Percentiles rank a stretch among this genome's conserved stretches.
phyloP scores from a whole-genome alignment of 2,329 filamentous ascomycete species.

The Huntiella bhutanensis region DNA sequence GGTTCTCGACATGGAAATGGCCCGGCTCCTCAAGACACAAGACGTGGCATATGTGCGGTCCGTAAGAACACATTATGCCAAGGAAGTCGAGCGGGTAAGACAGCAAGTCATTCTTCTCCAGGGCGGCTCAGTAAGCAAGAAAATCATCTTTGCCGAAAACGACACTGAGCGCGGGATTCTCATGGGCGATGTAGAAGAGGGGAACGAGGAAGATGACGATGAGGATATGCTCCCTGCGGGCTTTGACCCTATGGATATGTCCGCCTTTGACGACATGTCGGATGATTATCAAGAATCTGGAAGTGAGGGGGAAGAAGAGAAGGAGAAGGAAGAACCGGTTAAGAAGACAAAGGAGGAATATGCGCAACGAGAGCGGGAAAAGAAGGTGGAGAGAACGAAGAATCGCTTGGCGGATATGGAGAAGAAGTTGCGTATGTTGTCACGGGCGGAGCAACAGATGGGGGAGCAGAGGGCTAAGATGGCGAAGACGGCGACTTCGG shows the following conservation, averaged over 20 bases:
- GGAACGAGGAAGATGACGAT: constrained; percentile 16
- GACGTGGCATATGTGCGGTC: constrained; percentile 46
- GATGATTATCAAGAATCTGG: constrained; percentile 18
- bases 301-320: constrained; percentile 26
- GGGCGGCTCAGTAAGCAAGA: constrained; percentile 16
- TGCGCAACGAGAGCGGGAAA: constrained; percentile 4
- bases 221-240: constrained; percentile 7
- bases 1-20: constrained; percentile 34
- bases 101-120: constrained; percentile 21
- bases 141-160: constrained; percentile 24
- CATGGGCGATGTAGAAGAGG: constrained; percentile 20
- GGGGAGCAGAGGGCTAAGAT: constrained; percentile 42
- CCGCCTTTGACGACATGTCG: constrained; percentile 8
- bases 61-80: constrained; percentile 38
- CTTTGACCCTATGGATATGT: constrained; percentile 12
- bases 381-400: constrained; percentile 24
- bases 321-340: constrained; percentile 7
- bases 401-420: constrained; percentile 30
- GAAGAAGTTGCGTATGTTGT: constrained; percentile 34
- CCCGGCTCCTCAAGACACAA: constrained; percentile 49
- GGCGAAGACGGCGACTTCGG: constrained; percentile 44
- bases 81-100: constrained; percentile 37
- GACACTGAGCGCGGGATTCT: constrained; percentile 14
- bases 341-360: constrained; percentile 14
- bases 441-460: constrained; percentile 36